Evolutionary conservation across 2,329 filamentous ascomycete species (phyloP).

Genomic region (Pseudogymnoascus sp.): DNA sequence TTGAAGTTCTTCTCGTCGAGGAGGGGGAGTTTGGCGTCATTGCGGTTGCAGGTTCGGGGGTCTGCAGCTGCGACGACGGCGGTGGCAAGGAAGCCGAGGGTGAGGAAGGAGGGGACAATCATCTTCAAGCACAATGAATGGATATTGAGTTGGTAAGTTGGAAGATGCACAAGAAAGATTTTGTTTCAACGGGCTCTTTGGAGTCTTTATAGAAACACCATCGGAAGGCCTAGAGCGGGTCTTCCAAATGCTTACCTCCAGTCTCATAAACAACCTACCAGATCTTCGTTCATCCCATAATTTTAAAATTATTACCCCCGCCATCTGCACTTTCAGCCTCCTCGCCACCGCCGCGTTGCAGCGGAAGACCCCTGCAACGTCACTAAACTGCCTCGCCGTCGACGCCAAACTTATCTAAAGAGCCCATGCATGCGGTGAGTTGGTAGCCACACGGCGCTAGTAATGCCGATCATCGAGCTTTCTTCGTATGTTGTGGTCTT

Average conservation of each 20-base stretch:
- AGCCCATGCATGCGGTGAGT: neutral
- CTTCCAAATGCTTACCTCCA: neutral
- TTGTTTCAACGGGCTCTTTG: neutral
- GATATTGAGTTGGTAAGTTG: neutral
- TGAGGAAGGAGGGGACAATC: neutral
- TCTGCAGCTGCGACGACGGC: neutral
- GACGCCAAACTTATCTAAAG: neutral
- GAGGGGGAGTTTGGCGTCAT: conserved; percentile 1
- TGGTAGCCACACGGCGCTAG: neutral
- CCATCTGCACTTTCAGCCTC: neutral
- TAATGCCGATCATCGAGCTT: neutral
- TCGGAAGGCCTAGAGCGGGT: neutral
- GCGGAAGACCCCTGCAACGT: neutral
- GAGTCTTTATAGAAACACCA: neutral
- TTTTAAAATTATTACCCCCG: neutral
- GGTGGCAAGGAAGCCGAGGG: neutral
- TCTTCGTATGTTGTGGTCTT: neutral
- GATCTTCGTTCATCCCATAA: neutral
- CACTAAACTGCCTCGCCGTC: neutral
- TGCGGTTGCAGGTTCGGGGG: neutral
- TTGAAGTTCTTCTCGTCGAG: neutral
- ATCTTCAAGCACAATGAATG: neutral
- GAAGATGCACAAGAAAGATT: neutral
- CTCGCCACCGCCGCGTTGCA: neutral
- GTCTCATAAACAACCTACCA: neutral